phyloP scores from a whole-genome alignment of 1,284 basidiomycete species.

The Ustilago crameri region DNA sequence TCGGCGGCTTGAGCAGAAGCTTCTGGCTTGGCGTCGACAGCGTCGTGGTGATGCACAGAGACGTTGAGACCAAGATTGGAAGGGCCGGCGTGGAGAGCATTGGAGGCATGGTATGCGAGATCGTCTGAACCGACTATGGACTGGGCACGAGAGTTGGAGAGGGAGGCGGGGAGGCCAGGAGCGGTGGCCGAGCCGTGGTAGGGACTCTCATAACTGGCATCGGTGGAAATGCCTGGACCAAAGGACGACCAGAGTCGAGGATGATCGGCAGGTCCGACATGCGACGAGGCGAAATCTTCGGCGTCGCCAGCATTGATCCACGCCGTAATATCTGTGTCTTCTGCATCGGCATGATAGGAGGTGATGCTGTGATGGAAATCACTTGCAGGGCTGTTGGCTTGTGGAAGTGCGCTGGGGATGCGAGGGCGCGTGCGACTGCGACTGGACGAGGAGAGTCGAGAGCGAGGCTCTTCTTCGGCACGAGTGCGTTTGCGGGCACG shows the following conservation, averaged over 20 bases:
- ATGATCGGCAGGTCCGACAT: slow-evolving; percentile 23
- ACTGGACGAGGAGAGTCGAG: slow-evolving; percentile 42
- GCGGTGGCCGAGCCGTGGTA: slow-evolving; percentile 33
- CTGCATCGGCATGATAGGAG: slow-evolving; percentile 41
- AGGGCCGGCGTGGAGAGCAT: slow-evolving; percentile 20
- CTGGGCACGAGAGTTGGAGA: slow-evolving; percentile 34
- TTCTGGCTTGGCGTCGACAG: slow-evolving; percentile 19
- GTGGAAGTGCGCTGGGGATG: slow-evolving; percentile 36
- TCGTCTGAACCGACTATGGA: slow-evolving; percentile 39
- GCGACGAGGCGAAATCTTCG: slow-evolving; percentile 31
- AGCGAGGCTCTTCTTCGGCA: slow-evolving; percentile 42
- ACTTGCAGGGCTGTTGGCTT: slow-evolving; percentile 42
- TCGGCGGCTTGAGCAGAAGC: slow-evolving; percentile 1
- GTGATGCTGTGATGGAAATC: slow-evolving; percentile 48
- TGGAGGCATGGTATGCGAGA: slow-evolving; percentile 27
- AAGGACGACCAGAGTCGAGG: slow-evolving; percentile 50
- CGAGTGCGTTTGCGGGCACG: slow-evolving; percentile 42
- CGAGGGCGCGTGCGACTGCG: slow-evolving; percentile 42
- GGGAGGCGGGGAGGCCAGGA: slow-evolving; percentile 15
- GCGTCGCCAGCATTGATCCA: slow-evolving; percentile 52
- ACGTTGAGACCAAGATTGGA: slow-evolving; percentile 43
- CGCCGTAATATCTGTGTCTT: slow-evolving; percentile 51
- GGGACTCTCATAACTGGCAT: slow-evolving; percentile 20
- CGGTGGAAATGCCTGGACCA: slow-evolving; percentile 28
- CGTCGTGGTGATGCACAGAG: slow-evolving; percentile 21